Percentiles rank a stretch among this genome's conserved stretches.
These are phyloP conservation scores for Gloeopeniophorella convolvens DNA, from an alignment of 768 basidiomycete genomes.

Conservation along the genomic window DNA sequence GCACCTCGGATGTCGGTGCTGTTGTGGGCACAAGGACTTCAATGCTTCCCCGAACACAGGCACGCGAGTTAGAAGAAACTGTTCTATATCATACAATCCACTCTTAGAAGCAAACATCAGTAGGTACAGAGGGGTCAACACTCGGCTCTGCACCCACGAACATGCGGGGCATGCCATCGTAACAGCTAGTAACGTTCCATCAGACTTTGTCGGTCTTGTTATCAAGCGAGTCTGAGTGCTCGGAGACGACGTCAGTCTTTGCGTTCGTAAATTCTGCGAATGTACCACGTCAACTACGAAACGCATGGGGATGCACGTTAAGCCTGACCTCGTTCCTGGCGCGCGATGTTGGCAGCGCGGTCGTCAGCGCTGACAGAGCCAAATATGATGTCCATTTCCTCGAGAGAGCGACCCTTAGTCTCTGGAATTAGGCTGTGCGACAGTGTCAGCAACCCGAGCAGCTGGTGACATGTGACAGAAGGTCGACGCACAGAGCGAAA, in stretches of 20 bases:
- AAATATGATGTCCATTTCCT: constrained; percentile 53
- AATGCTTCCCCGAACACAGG: too few relatives aligned
- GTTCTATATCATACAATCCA: too few relatives aligned
- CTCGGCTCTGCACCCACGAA: background rate
- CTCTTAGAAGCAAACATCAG: background rate
- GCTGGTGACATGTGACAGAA: background rate
- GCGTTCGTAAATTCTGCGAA: background rate
- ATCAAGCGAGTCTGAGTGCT: background rate
- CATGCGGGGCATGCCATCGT: background rate
- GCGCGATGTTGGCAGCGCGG: constrained; percentile 46
- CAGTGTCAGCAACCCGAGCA: background rate
- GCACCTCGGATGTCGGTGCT: too few relatives aligned
- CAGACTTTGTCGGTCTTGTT: background rate
- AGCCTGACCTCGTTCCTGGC: constrained; percentile 34
- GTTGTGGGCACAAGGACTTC: too few relatives aligned
- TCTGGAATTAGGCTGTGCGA: constrained; percentile 32
- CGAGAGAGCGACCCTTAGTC: constrained; percentile 38
- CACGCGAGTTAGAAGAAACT: too few relatives aligned
- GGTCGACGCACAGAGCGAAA: constrained; percentile 50
- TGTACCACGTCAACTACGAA: background rate
- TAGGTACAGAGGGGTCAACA: background rate
- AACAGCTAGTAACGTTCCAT: background rate
- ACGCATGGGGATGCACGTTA: background rate
- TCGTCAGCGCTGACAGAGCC: constrained; percentile 51
- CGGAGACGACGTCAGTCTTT: background rate